Evolutionary conservation across 2,329 filamentous ascomycete species (phyloP).

Genomic region (Ophiostoma sp.): DNA sequence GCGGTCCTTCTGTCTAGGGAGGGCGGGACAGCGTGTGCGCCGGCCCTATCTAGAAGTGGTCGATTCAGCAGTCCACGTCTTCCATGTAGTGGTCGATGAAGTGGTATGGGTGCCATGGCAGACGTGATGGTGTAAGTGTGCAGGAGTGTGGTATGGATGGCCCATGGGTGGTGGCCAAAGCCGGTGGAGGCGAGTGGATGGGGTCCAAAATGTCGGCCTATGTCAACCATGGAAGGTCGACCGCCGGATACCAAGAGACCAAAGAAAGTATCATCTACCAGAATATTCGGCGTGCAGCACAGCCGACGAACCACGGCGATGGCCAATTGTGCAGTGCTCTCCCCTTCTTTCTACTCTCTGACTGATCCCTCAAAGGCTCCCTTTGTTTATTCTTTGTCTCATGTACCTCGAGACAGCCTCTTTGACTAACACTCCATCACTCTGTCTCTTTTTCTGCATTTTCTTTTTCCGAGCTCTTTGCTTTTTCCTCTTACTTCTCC

Average conservation of each 20-base stretch:
- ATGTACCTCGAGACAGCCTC: background rate
- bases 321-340: background rate
- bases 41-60: background rate
- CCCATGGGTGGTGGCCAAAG: background rate
- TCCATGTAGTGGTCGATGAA: background rate
- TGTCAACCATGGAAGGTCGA: background rate
- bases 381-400: conserved; percentile 19
- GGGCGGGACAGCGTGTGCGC: background rate
- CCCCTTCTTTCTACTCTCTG: background rate
- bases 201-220: background rate
- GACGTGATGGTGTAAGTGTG: background rate
- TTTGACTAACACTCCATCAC: background rate
- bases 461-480: background rate
- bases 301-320: background rate
- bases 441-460: background rate
- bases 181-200: background rate
- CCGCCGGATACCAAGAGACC: too few relatives aligned
- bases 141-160: background rate
- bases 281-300: too few relatives aligned
- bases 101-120: background rate
- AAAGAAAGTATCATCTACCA: background rate
- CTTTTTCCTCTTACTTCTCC: background rate
- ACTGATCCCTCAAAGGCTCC: background rate
- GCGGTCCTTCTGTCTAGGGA: background rate
- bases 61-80: background rate